phyloP scores from a whole-genome alignment of 176 grass and related monocot genomes.

The Phoenix roebelenii region DNA sequence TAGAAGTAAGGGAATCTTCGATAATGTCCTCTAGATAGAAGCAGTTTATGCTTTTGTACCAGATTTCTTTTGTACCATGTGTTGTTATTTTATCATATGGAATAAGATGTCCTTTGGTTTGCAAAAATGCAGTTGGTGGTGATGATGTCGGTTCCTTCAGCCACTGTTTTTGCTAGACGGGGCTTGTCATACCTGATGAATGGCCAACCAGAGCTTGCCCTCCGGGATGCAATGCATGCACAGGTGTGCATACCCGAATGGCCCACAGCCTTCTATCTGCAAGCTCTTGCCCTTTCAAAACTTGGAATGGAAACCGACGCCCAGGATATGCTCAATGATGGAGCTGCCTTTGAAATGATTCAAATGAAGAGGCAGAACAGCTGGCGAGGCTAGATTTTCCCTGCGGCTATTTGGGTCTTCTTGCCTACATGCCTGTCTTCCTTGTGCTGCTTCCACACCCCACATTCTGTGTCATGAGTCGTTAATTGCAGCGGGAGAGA shows the following conservation, averaged over 20 bases:
- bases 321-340: constrained; percentile 1
- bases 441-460: no score
- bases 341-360: not conserved
- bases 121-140: not conserved
- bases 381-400: no score
- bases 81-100: not conserved
- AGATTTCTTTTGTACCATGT: no score
- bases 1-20: no score
- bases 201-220: not conserved
- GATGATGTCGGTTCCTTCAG: not conserved
- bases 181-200: constrained; percentile 1
- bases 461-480: no score
- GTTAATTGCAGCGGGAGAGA: no score
- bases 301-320: constrained; percentile 13
- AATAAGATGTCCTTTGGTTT: not conserved
- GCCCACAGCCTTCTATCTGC: constrained; percentile 6
- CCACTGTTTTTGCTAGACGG: constrained; percentile 1
- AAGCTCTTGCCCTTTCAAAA: not conserved
- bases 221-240: constrained; percentile 1
- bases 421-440: no score
- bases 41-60: no score
- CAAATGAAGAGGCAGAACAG: constrained; percentile 3
- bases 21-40: no score
- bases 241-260: not conserved
- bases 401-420: no score